A percentile compares a stretch with the other conserved stretches of the same genome.
Conservation (phyloP, 2,329 filamentous ascomycete species). For the Coccinonectria pachysandricola region DNA sequence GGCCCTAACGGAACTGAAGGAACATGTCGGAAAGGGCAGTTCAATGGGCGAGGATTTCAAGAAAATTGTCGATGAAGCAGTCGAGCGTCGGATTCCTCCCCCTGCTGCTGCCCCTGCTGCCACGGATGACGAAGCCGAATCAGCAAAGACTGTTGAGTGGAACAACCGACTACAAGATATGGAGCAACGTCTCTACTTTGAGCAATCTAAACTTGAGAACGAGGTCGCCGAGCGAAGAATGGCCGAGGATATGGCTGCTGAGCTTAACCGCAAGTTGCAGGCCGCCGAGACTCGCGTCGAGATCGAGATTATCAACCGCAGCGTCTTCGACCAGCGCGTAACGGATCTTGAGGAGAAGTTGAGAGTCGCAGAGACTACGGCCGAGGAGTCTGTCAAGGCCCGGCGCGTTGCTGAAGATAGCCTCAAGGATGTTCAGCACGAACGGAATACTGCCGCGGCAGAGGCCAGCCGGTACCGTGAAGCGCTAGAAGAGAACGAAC, state of each 20-base stretch:
- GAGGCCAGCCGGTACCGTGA: slow-evolving; percentile 60
- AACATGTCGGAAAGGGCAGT: slow-evolving; percentile 27
- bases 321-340: slow-evolving; percentile 49
- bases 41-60: slow-evolving; percentile 41
- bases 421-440: slow-evolving; percentile 60
- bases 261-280: slow-evolving; percentile 44
- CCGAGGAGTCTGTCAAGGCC: slow-evolving; percentile 51
- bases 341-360: slow-evolving; percentile 61
- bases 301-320: slow-evolving; percentile 51
- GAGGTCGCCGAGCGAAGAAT: slow-evolving; percentile 38
- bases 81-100: slow-evolving; percentile 46
- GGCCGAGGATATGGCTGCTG: slow-evolving; percentile 43
- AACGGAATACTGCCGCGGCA: slow-evolving; percentile 59
- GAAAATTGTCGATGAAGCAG: slow-evolving; percentile 52
- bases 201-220: slow-evolving; percentile 37
- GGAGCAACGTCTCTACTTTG: slow-evolving; percentile 43
- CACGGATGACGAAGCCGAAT: slow-evolving; percentile 40
- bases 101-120: slow-evolving; percentile 32
- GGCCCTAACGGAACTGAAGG: slow-evolving; percentile 54
- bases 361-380: slow-evolving; percentile 49
- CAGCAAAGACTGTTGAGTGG: slow-evolving; percentile 46
- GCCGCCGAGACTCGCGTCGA: slow-evolving; percentile 49
- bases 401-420: slow-evolving; percentile 63
- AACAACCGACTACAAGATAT: slow-evolving; percentile 50
- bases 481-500: slow-evolving; percentile 58